Base-by-base conservation (phyloP, 2,329 filamentous ascomycete species). In the Trichophyton verrucosum region DNA sequence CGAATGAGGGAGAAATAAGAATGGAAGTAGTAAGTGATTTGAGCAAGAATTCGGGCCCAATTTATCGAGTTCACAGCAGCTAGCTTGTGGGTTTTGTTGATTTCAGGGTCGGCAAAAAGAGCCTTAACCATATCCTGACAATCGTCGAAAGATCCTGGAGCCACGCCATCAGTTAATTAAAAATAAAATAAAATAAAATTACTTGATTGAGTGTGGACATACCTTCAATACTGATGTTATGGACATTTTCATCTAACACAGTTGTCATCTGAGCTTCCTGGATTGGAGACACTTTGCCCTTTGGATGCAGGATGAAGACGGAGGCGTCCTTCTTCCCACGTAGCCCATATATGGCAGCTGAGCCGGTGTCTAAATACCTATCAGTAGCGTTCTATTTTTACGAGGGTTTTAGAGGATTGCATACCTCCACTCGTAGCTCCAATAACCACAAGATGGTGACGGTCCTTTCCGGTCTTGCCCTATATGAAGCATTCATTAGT, bases 211-310 rank as follows among this genome's bases (percentile, higher is more conserved):
- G 1, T 49, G 8, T 2, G 15, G 9, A 22, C 62, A 15, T 57
- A 62, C 64, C 94, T 57, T 87, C 85, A 11, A 97, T 88, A 59
- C 89, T 85, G 55, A 97, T 78, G 74, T 95, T 96, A 80, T 96
- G 90, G 38, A 97, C 91, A 71, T 97, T 97, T 62, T 82, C 77
- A 72, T 97, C 94, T 46, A 90, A 78, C 30, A 94, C 88, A 0
- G 92, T 96, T 0, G 91, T 96, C 94, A 97, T 97, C 77, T 97
- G 94, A 3, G 89, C 88, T 75, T 97, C 90, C 74, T 97, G 94
- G 61, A 97, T 88, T 13, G 91, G 89, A 72, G 87, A 91, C 64
- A 97, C 87, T 66, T 90, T 88, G 64, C 91, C 92, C 74, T 94
- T 89, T 27, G 94, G 94, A 74, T 92, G 87, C 69, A 97, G 82